Base-by-base conservation (phyloP, 305 asterid genomes). In the Withania somnifera region DNA sequence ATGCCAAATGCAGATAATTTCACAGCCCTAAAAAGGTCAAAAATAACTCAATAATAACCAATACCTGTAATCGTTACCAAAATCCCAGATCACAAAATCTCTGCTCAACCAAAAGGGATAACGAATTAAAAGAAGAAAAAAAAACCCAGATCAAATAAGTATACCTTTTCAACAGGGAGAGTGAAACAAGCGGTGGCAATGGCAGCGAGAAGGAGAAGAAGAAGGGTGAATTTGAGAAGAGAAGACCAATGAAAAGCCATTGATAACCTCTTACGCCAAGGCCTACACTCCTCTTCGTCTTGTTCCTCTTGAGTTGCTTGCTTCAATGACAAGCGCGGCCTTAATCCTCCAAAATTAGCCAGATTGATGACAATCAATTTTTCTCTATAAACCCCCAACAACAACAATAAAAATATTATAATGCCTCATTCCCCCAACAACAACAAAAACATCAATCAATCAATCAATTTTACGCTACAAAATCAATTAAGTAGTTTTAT, bases 261-360 rank as follows among this genome's bases (percentile, higher is more conserved):
- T 0, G 92, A 90, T 66, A 94, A 85, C 91, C 86, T 91, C 79
- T 86, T 90, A 20, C 92, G 89, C 98, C 97, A 94, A 80, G 94
- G 97, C 88, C 93, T 90, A 81, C 95, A 89, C 89, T 90, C 93
- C 77, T 88, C 92, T 52, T 88, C 92, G 61, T 88, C 93, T 81
- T 90, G 91, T 84, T 91, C 97, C 13, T 90, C 82, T 19, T 84
- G 78, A 88, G 28, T 34, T 80, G 95, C 91, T 89, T 93, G 98
- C 84, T 94, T 93, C 87, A 88, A 90, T 30, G 93, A 83, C 92
- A 89, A 91, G 89, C 97, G 97, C 85, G 97, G 95, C 96, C 98
- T 89, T 87, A 92, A 89, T 64, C 76, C 95, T 61, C 92, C 97
- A 85, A 92, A 89, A 86, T 92, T 90, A 89, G 99, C 98, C 98